A percentile compares a stretch with the other conserved stretches of the same genome.
These are phyloP conservation scores for Neurospora sp. DNA, from an alignment of 495 filamentous ascomycete genomes.

Conservation along the genomic window DNA sequence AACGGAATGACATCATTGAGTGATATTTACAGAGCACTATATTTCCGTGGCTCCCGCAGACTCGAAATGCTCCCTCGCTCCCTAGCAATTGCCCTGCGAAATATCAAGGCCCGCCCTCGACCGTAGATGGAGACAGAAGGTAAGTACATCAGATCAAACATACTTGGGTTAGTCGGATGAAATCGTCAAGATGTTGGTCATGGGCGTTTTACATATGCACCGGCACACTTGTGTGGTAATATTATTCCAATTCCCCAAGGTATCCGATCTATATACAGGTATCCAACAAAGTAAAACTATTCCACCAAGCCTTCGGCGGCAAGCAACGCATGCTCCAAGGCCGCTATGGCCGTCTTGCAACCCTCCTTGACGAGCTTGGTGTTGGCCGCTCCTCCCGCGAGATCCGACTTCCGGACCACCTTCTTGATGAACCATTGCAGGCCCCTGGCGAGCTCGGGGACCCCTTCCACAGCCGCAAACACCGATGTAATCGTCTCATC, in stretches of 20 bases:
- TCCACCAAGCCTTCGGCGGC: constrained; percentile 12
- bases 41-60: neutral
- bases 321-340: constrained; percentile 41
- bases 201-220: neutral
- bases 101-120: neutral
- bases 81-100: neutral
- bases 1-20: neutral
- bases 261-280: neutral
- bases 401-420: constrained; percentile 62
- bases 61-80: neutral
- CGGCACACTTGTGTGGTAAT: neutral
- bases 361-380: constrained; percentile 59
- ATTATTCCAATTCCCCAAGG: neutral
- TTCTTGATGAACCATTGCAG: constrained; percentile 72
- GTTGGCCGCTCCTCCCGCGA: constrained; percentile 51
- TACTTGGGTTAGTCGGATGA: neutral
- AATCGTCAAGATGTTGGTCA: neutral
- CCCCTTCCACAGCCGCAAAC: constrained; percentile 51
- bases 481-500: constrained; percentile 48
- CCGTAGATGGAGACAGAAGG: neutral
- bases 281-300: neutral
- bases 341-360: constrained; percentile 53
- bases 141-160: neutral
- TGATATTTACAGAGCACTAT: neutral
- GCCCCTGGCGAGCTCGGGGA: constrained; percentile 55